Base-by-base conservation (phyloP, 345 rosid species). In the Eucalyptus regnans region DNA sequence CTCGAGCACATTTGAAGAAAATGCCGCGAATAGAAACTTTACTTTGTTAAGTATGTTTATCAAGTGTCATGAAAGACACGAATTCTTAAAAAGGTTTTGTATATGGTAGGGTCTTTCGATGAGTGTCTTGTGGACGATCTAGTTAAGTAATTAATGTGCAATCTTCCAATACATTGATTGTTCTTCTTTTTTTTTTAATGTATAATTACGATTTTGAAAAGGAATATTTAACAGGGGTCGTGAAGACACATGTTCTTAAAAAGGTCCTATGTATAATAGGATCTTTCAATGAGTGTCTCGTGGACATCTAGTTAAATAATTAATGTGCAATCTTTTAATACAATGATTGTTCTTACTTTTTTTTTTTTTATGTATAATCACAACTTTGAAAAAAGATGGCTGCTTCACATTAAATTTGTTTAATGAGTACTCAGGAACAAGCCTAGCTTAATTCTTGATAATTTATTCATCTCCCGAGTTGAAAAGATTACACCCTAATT, bases 61-160 rank as follows among this genome's bases (percentile, higher is more conserved):
- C 23, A 1, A 3, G 25, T 17, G 79, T 31, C 12, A 1, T 18
- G 43, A 66, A 31, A 52, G 56, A 31, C 6, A 31, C 6, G 0
- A 11, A 0, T 31, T 16, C 41, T 68, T 31, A 31, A 68, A 16
- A 68, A 4, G 22, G 9, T 31, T 9, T 5, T 1, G 0, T 31
- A 8, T 16, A 66, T 1, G 7, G 37, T 68, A 31, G 5, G 41
- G 11, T 14, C 22, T 66, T n/a, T 31, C 41, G 3, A 68, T 31
- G 12, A 31, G 43, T 16, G 37, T 68, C 43, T 8, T 0, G 2
- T 31, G 41, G 22, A 33, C 2, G 2, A 8, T 52, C 1, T 15
- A 15, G 12, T 68, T 68, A 31, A 16, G 10, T 16, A 8, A 16
- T 9, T 4, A 66, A 68, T 14, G 20, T 4, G 43, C 43, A 31